These are phyloP conservation scores for Penicillium riverlandense DNA, from an alignment of 495 filamentous ascomycete species.

Conservation along the genomic window DNA sequence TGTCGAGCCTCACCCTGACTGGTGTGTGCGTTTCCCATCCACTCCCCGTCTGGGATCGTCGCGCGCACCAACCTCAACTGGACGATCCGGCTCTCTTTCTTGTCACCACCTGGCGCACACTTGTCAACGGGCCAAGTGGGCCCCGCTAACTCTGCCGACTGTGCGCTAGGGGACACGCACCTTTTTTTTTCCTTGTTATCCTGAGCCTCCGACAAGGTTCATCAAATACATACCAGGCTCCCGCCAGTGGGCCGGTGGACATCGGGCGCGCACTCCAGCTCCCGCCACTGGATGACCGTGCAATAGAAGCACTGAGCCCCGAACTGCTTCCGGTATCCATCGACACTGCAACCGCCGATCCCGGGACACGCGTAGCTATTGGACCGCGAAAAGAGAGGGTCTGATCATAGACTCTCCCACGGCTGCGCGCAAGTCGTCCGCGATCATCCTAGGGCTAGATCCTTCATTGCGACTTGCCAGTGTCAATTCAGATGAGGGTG, in stretches of 20 bases:
- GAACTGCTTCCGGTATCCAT: slow-evolving; percentile 15
- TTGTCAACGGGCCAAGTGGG: slow-evolving; percentile 7
- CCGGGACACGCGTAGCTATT: slow-evolving; percentile 19
- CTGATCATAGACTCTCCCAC: neutral
- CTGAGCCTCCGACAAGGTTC: slow-evolving; percentile 8
- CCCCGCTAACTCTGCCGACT: slow-evolving; percentile 15
- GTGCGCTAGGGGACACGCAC: neutral
- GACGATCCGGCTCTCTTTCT: slow-evolving; percentile 3
- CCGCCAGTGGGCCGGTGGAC: slow-evolving; percentile 14
- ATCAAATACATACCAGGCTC: slow-evolving; percentile 9
- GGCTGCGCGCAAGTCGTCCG: too few relatives aligned
- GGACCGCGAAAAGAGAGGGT: neutral
- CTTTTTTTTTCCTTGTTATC: too few relatives aligned
- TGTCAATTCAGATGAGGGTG: too few relatives aligned
- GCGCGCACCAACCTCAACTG: neutral
- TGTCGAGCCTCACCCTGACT: neutral
- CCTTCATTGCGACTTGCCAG: neutral
- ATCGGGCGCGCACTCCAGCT: slow-evolving; percentile 7
- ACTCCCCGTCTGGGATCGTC: neutral
- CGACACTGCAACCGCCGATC: slow-evolving; percentile 33
- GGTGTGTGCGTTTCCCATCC: neutral
- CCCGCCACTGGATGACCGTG: slow-evolving; percentile 3
- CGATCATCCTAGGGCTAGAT: slow-evolving; percentile 1
- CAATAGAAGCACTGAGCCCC: neutral
- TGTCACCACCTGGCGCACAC: neutral